Evolutionary conservation across 164 flowering plant species (phyloP), one percentile per base, ranked within the genome.

Genomic region (Pachysandra terminalis): DNA sequence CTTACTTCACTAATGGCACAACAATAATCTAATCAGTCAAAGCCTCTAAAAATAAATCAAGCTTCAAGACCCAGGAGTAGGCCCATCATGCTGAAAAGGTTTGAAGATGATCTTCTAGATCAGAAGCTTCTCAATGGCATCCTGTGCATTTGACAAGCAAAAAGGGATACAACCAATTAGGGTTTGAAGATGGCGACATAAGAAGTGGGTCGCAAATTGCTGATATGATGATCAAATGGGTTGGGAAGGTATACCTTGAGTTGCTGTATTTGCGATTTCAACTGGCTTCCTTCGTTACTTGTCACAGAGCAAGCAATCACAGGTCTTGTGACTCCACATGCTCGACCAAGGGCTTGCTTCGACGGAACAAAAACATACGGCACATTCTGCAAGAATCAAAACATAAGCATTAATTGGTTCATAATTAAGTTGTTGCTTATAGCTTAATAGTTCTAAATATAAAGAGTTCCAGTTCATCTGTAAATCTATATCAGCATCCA

Each of bases 241-340:
- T 9, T 14, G 19, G 60, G 25, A 55, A 4, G 16, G 45, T 53
- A n/a, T n/a, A 75, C 78, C 72, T 75, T 68, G 62, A 75, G 78
- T 60, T 68, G 75, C 51, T 56, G 68, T 24, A 75, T 71, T 60
- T 75, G 78, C 27, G 75, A 27, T 52, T 68, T 75, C 69, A 75
- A 68, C 62, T 75, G 78, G 56, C 78, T 71, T 5, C 75, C 75
- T 66, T 75, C 96, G 24, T 90, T 90, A 73, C 85, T 78, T 0
- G 93, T 90, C 63, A 92, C 96, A 49, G 96, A 92, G 66, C 91
- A 87, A 24, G 96, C 86, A 75, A 91, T 90, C 25, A 91, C 96
- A 2, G 96, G 84, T 66, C 97, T 78, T 8, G 97, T 90, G 59
- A 91, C 96, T 55, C 97, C 97, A 73, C 97, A 90, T 25, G 97